Evolutionary conservation across 78 protist genomes (phyloP), one percentile per base, ranked within the genome.

Genomic region (Dictyostelium intermedium): DNA sequence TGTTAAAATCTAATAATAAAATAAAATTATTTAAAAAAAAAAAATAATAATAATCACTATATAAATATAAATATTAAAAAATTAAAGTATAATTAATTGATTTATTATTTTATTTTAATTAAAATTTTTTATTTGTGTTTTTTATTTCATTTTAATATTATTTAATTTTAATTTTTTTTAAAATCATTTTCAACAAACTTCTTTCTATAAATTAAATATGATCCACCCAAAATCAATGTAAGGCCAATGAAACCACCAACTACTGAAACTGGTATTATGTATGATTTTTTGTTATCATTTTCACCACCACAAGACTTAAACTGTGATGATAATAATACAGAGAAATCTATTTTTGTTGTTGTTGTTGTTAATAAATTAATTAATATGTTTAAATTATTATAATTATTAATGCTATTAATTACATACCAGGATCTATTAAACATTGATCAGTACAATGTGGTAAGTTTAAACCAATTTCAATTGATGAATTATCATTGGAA

Each of bases 381-480:
- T 45, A 13, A 0, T 10, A 45, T 16, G 4, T 13, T 50, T 16
- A 13, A 13, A 13, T 50, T 50, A 16, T 16, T n/a, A n/a, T n/a
- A n/a, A n/a, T 16, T 50, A 3, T 50, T 50, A 13, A 13, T 16
- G 11, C 5, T 50, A 16, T 50, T 7, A 69, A 23, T 1, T 9
- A 69, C 30, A 25, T 69, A 61, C 35, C 66, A 20, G 92, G 92
- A 85, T 85, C 92, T 1, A 85, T 14, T 10, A 30, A 23, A 56
- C 39, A 43, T 27, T 30, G 32, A 6, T 25, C 13, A 14, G 4
- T 0, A 20, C 70, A 73, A n/a, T 50, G 45, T 50, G 92, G 92
- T 23, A 85, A 18, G 25, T 45, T 85, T 20, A 85, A 72, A n/a
- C 83, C 92, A 53, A 74, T n/a, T 11, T 32, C 50, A 10, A 74